Conservation (phyloP, 495 filamentous ascomycete genomes). For the Penicillium paxilli region DNA sequence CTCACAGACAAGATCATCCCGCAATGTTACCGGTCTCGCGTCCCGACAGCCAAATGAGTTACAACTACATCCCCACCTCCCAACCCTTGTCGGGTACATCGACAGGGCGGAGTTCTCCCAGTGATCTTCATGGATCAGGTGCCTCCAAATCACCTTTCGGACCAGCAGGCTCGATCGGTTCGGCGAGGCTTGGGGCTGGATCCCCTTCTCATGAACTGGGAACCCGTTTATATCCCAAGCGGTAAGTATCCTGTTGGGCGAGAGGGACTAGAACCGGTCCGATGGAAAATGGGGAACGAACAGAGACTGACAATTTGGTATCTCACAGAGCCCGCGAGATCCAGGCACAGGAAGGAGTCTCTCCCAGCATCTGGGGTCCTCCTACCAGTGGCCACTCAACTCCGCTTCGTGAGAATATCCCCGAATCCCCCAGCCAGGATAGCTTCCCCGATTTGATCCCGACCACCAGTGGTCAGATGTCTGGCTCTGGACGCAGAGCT, state of each 20-base stretch:
- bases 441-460: slow-evolving; percentile 89
- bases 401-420: slow-evolving; percentile 93
- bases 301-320: slow-evolving; percentile 15
- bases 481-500: slow-evolving; percentile 66
- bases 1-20: background rate
- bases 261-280: too few species aligned
- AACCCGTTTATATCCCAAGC: slow-evolving; percentile 81
- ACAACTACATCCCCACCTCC: slow-evolving; percentile 70
- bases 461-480: slow-evolving; percentile 54
- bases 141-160: slow-evolving; percentile 75
- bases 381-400: slow-evolving; percentile 95
- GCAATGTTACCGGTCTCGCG: slow-evolving; percentile 79
- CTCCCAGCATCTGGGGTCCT: slow-evolving; percentile 88
- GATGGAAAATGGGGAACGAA: background rate
- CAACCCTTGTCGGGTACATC: slow-evolving; percentile 83
- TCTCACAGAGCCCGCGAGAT: slow-evolving; percentile 82
- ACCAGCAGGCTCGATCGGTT: slow-evolving; percentile 68
- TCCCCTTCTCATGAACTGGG: slow-evolving; percentile 94
- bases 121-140: slow-evolving; percentile 70
- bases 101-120: slow-evolving; percentile 82
- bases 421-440: slow-evolving; percentile 92
- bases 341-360: slow-evolving; percentile 91
- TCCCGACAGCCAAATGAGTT: slow-evolving; percentile 72
- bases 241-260: slow-evolving; percentile 56
- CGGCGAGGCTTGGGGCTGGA: slow-evolving; percentile 83